Evolutionary conservation across 805 yeast species (phyloP).

Genomic region (Wickerhamiella alocasiicola): DNA sequence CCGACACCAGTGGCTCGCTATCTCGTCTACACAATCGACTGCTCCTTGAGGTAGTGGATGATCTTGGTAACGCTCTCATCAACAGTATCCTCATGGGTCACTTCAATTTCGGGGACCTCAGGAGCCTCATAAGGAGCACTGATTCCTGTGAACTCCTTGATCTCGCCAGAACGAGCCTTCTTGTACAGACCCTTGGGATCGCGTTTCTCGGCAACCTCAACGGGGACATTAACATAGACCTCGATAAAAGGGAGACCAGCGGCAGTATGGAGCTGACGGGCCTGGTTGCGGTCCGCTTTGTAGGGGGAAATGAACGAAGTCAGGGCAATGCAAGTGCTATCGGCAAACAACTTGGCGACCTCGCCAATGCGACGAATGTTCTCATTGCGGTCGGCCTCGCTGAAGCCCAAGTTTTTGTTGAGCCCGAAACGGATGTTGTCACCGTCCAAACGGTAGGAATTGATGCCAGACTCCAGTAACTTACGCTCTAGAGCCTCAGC

Average conservation of each 20-base stretch:
- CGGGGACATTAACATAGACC: constrained; percentile 85
- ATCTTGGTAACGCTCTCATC: constrained; percentile 74
- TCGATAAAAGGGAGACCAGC: constrained; percentile 74
- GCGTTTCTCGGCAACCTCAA: constrained; percentile 89
- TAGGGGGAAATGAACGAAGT: constrained; percentile 93
- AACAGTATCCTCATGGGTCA: constrained; percentile 57
- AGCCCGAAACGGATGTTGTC: constrained; percentile 91
- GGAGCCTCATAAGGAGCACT: constrained; percentile 96
- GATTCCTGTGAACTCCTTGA: constrained; percentile 90
- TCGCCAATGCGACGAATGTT: constrained; percentile 91
- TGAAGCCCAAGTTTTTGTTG: constrained; percentile 88
- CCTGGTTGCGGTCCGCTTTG: constrained; percentile 67
- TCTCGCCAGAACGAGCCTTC: constrained; percentile 90
- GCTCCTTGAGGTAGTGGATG: constrained; percentile 38
- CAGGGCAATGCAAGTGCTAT: constrained; percentile 74
- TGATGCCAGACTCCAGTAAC: constrained; percentile 53
- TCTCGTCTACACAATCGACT: not conserved
- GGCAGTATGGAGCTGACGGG: constrained; percentile 71
- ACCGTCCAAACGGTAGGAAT: constrained; percentile 79
- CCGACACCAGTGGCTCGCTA: no score
- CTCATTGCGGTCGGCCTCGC: constrained; percentile 84
- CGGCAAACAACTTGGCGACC: constrained; percentile 88
- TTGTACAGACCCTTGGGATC: constrained; percentile 96
- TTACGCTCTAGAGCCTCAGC: constrained; percentile 89
- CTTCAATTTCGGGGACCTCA: constrained; percentile 65